Evolutionary conservation across 371 early-diverging fungal species (phyloP), one percentile per base, ranked within the genome.

Genomic region (Synchytrium microbalum): DNA sequence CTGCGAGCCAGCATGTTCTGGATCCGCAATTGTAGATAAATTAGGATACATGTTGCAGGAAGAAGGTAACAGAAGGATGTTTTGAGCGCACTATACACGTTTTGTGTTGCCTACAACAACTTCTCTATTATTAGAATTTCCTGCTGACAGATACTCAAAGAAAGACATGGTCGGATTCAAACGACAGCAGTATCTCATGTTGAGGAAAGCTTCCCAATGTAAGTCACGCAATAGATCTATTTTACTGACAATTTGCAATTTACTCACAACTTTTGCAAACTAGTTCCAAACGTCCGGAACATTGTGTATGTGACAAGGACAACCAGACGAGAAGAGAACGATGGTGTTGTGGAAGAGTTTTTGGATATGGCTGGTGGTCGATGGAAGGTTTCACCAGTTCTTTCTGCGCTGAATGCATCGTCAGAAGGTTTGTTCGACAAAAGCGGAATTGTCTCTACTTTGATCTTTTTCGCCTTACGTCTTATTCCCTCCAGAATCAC

Each of bases 241-340:
- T 30, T 32, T 31, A 10, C 62, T 5, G 26, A 8, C n/a, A 26
- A 33, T 38, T 24, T 32, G 38, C 23, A 46, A 55, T 31, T 28
- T 14, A 28, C 55, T 23, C 10, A 29, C 38, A 33, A 51, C 58
- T 16, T 16, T 52, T 52, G 5, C 67, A 51, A 51, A 13, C 51
- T n/a, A 86, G 92, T 92, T 63, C 87, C 88, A 3, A 82, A 77
- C 14, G 88, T 84, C 23, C 82, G 89, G 62, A 82, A 80, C 52
- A 80, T 99, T 13, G 81, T 92, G 1, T 99, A 99, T 76, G 93
- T 98, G 27, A 98, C 98, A 2, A 95, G 99, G 67, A 96, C 99
- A 0, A 80, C 91, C 29, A 90, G 96, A 64, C 76, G 81, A 10
- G 89, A 92, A 74, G 99, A 99, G 70, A 98, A 99, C 73, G 99